phyloP scores from a whole-genome alignment of 371 early-diverging fungal genomes.

The Chytridium lagenaria region DNA sequence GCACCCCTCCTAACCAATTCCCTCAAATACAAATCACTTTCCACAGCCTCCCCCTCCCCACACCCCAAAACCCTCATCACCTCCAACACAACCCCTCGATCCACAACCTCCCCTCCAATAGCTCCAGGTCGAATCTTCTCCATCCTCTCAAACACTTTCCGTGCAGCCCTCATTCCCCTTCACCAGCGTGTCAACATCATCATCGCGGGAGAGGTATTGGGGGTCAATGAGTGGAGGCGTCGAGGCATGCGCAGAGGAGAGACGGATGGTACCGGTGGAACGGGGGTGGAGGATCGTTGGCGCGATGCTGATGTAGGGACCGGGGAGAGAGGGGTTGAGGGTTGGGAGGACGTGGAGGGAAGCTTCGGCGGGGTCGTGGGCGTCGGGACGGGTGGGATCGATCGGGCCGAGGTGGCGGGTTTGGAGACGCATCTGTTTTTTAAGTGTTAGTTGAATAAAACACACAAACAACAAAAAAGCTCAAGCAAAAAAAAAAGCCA shows the following conservation, averaged over 20 bases:
- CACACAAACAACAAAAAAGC: neutral
- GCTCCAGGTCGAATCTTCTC: neutral
- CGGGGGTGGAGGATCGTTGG: slow-evolving; percentile 28
- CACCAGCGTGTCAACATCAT: slow-evolving; percentile 18
- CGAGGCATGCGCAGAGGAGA: slow-evolving; percentile 17
- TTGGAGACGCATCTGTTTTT: slow-evolving; percentile 10
- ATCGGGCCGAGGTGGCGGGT: slow-evolving; percentile 10
- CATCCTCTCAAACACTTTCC: slow-evolving; percentile 16
- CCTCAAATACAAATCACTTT: slow-evolving; percentile 30
- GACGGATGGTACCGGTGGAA: slow-evolving; percentile 21
- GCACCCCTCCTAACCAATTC: slow-evolving; percentile 40
- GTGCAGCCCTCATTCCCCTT: slow-evolving; percentile 5
- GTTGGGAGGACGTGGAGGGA: neutral
- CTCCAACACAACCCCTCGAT: slow-evolving; percentile 32
- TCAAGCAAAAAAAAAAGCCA: too few relatives aligned
- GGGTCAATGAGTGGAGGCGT: slow-evolving; percentile 25
- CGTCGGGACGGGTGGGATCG: slow-evolving; percentile 5
- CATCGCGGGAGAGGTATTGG: slow-evolving; percentile 9
- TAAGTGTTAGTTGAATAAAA: neutral
- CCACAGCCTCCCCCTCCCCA: slow-evolving; percentile 32
- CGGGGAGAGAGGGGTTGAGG: neutral
- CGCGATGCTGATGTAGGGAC: slow-evolving; percentile 8
- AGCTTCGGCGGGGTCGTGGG: slow-evolving; percentile 11
- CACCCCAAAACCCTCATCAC: slow-evolving; percentile 17
- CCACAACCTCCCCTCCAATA: slow-evolving; percentile 23